Evolutionary conservation across 1,284 basidiomycete genomes (phyloP).

Genomic region (Testicularia cyperi): DNA sequence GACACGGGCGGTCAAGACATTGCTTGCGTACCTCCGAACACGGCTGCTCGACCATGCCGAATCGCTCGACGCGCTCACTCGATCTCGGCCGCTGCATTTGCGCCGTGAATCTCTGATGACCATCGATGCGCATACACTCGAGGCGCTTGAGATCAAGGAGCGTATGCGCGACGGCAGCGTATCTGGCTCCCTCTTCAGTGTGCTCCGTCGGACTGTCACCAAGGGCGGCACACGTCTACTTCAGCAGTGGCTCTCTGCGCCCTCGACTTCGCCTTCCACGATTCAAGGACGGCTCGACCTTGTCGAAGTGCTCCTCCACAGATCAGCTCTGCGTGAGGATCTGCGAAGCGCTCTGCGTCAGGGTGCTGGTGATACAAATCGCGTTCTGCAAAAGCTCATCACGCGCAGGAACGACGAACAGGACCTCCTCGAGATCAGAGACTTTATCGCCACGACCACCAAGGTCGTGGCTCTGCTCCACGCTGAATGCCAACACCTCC

Average conservation of each 20-base stretch:
- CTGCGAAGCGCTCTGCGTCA: conserved; percentile 24
- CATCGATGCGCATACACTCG: conserved; percentile 55
- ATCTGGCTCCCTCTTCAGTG: conserved; percentile 48
- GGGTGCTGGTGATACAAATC: conserved; percentile 47
- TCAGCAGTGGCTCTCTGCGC: conserved; percentile 51
- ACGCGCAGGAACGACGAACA: conserved; percentile 52
- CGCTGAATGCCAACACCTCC: conserved; percentile 4
- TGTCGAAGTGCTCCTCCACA: conserved; percentile 39
- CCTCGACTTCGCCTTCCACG: conserved; percentile 36
- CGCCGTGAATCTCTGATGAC: conserved; percentile 37
- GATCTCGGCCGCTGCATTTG: conserved; percentile 5
- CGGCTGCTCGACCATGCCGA: conserved; percentile 41
- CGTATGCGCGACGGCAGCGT: conserved; percentile 32
- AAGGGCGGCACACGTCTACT: conserved; percentile 52
- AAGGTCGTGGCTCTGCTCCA: too few species aligned
- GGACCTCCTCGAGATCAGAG: conserved; percentile 54
- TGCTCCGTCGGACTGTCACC: conserved; percentile 53
- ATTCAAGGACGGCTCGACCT: conserved; percentile 44
- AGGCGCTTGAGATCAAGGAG: conserved; percentile 51
- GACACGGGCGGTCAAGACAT: conserved; percentile 23
- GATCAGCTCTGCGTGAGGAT: conserved; percentile 42
- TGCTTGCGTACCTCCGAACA: conserved; percentile 50
- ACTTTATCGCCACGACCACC: conserved; percentile 41
- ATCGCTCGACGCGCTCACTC: conserved; percentile 8
- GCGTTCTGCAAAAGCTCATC: conserved; percentile 50